A percentile compares a stretch with the other conserved stretches of the same genome.
Conservation (phyloP, 257 asterid genomes). For the Ajuga chamaepitys region DNA sequence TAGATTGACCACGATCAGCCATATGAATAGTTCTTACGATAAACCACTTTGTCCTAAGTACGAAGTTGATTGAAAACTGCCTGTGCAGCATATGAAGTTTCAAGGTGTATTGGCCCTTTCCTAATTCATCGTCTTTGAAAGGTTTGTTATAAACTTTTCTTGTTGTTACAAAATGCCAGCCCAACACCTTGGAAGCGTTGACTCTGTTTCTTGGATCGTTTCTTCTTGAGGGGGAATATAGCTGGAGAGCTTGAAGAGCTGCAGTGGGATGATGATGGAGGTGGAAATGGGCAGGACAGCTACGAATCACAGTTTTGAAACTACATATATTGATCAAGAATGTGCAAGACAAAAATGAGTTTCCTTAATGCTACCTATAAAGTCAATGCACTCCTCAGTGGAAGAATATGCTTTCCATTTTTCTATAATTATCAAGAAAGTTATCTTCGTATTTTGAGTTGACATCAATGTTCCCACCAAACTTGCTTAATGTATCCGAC, state of each 20-base stretch:
- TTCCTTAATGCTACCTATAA: constrained; percentile 46
- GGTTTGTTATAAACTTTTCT: constrained; percentile 60
- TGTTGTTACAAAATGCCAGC: constrained; percentile 61
- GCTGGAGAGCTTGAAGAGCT: constrained; percentile 29
- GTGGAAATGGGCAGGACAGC: constrained; percentile 37
- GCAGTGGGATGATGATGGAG: constrained; percentile 30
- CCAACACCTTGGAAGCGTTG: constrained; percentile 58
- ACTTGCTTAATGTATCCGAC: constrained; percentile 55
- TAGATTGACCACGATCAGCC: constrained; percentile 65
- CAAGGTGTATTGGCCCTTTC: constrained; percentile 77
- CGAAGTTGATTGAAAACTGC: constrained; percentile 22
- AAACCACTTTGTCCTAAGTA: not conserved
- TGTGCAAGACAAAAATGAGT: not conserved
- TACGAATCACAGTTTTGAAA: constrained; percentile 36
- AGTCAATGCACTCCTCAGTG: constrained; percentile 61
- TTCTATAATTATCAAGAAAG: constrained; percentile 43
- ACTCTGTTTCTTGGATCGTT: constrained; percentile 41
- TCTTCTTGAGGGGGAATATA: constrained; percentile 35
- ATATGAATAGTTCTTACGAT: constrained; percentile 59
- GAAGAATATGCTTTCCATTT: constrained; percentile 68
- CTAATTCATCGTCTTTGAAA: constrained; percentile 58
- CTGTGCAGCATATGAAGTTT: constrained; percentile 70
- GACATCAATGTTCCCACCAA: constrained; percentile 72
- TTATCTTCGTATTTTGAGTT: constrained; percentile 72
- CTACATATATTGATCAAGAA: constrained; percentile 9